Base-by-base conservation (phyloP, 108 stramenopile species). In the Fistulifera pelliculosa region DNA sequence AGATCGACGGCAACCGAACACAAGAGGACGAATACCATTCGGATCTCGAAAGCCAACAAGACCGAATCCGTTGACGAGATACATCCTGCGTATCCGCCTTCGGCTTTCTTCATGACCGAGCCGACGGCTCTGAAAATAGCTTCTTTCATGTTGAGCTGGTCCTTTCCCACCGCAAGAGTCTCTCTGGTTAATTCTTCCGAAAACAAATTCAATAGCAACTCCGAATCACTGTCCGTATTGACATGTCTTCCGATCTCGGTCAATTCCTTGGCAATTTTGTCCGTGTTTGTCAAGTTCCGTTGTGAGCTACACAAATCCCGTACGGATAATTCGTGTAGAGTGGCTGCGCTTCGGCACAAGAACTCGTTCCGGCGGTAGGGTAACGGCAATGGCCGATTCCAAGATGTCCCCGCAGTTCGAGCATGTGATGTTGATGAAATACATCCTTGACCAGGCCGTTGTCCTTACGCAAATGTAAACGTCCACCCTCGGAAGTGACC, bases 291-390 rank as follows among this genome's bases (percentile, higher is more conserved):
- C 24, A 99, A 70, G 66, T 99, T 16, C 98, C 98, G 69, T 99
- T 99, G 75, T 99, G 98, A 5, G 93, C 98, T 27, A 97, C 85
- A 52, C 93, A 93, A 17, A 99, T 83, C 17, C 96, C 97, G 64
- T 90, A 94, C 7, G 98, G 98, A 62, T 81, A 98, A 76, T 98
- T 99, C 19, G 95, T 94, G 75, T 98, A 99, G 19, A 99, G 73
- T 22, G 98, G 98, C 71, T 88, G 90, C 27, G 94, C 94, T 77
- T 96, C 94, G 52, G 89, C 91, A 59, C 90, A 87, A 10, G 68
- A 77, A 38, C 73, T 76, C 10, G 74, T 74, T 44, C 98, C 96
- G 4, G 96, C 95, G 10, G 96, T 99, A 27, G 99, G 97, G 61
- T 99, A 99, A 12, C 99, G 88, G 47, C 83, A 83, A 65, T 99